These are phyloP conservation scores for Arabidopsis suecica DNA, from an alignment of 345 rosid species.

Conservation along the genomic window DNA sequence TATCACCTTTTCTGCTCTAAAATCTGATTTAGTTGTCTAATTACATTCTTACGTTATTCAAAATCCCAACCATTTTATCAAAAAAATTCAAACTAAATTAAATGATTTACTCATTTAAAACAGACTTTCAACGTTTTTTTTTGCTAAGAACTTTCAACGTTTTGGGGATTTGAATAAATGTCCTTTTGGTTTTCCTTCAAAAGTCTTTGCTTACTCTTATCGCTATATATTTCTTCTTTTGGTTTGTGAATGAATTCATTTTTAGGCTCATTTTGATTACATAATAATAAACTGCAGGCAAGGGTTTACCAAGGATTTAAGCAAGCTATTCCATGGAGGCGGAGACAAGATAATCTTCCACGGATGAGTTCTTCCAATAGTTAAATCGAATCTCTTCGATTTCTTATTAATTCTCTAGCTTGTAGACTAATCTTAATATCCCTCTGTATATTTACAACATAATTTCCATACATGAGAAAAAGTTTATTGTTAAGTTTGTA, in stretches of 20 bases:
- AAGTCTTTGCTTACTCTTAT: not conserved
- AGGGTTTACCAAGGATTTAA: constrained; percentile 60
- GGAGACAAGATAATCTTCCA: constrained; percentile 48
- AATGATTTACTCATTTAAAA: not conserved
- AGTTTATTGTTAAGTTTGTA: not conserved
- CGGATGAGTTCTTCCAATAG: constrained; percentile 35
- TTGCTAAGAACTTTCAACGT: not conserved
- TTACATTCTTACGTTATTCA: not conserved
- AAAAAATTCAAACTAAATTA: not conserved
- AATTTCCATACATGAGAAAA: not conserved
- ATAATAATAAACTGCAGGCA: constrained; percentile 48
- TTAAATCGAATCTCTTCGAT: constrained; percentile 16
- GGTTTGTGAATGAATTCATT: not conserved
- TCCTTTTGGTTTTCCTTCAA: not conserved
- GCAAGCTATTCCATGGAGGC: constrained; percentile 72
- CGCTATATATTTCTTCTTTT: not conserved
- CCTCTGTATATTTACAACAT: not conserved
- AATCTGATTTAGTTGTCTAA: not conserved
- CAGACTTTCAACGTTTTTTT: not conserved
- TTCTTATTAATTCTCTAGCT: not conserved
- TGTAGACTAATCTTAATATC: constrained; percentile 27
- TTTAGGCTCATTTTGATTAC: constrained; percentile 6
- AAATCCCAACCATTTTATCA: not conserved
- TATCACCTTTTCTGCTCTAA: not conserved
- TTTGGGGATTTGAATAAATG: not conserved